Evolutionary conservation across 345 rosid genomes (phyloP), one percentile per base, ranked within the genome.

Genomic region (Salix brachista): DNA sequence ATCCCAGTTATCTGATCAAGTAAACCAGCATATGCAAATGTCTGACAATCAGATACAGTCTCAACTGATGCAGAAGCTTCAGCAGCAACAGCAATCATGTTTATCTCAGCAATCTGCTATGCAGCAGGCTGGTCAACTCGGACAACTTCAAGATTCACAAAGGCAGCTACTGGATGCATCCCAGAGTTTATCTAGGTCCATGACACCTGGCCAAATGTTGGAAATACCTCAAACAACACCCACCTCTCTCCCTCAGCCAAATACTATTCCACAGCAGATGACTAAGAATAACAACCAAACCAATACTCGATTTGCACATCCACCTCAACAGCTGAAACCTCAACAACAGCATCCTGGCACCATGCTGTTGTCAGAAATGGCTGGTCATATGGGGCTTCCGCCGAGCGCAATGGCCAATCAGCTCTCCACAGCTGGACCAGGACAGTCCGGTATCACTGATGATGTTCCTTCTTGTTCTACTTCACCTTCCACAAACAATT

Each of bases 11-110:
- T 79, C 85, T 34, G 90, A 86, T 81, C 92, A 78, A 71, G 62
- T 82, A 26, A 86, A 71, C 81, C 90, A 81, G 60, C 88, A 85
- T 44, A 65, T 80, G 54, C 90, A 84, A 68, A 75, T 86, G 72
- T 25, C 94, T 61, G 88, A 90, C 72, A 87, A 77, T 73, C 90
- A 88, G 78, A 71, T 85, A 76, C 97, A 86, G 79, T 76, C 85
- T 81, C 98, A 92, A 78, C 70, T 92, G 73, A 73, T 93, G 79
- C 97, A 93, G 86, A 91, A 91, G 82, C 85, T 92, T 84, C 98
- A 89, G 73, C 91, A 88, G 79, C 93, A 89, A 70, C 89, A 86
- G 34, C 92, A 87, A 70, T 77, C 84, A 11, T 64, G 85, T 80
- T 72, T 86, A 78, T 78, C 81, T 1, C 90, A 86, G 66, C 92